Conservation (phyloP, 2,329 filamentous ascomycete species). For the Lasiodiplodia sp. region DNA sequence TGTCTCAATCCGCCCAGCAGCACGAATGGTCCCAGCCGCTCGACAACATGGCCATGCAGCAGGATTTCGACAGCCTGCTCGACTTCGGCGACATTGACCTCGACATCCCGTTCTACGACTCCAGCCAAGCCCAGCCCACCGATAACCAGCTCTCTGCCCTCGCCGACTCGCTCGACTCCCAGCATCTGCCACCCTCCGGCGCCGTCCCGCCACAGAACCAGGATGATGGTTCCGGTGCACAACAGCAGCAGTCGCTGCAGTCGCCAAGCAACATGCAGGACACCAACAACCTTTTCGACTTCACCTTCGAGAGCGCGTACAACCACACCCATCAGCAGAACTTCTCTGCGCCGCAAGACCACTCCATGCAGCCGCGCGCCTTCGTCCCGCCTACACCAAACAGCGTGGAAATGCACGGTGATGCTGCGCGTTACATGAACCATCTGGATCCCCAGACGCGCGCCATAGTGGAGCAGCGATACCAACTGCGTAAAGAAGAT, state of each 20-base stretch:
- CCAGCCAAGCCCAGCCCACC: conserved; percentile 33
- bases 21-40: conserved; percentile 52
- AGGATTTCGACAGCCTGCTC: conserved; percentile 53
- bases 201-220: conserved; percentile 45
- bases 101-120: conserved; percentile 41
- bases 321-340: conserved; percentile 9
- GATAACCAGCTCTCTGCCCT: conserved; percentile 43
- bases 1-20: conserved; percentile 36
- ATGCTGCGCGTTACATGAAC: conserved; percentile 64
- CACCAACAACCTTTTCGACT: conserved; percentile 44
- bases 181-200: conserved; percentile 27
- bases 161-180: conserved; percentile 38
- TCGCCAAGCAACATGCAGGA: conserved; percentile 36
- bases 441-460: conserved; percentile 64
- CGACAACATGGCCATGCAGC: conserved; percentile 51
- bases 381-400: conserved; percentile 78
- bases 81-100: conserved; percentile 47
- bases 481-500: conserved; percentile 72
- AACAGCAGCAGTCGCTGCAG: conserved; percentile 27
- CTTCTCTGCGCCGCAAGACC: conserved; percentile 31
- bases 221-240: conserved; percentile 37
- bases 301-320: conserved; percentile 22
- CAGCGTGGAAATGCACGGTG: conserved; percentile 76
- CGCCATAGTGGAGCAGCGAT: conserved; percentile 69
- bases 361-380: conserved; percentile 34